phyloP scores from a whole-genome alignment of 768 basidiomycete genomes.

The Dictyophora rubrovolvata region DNA sequence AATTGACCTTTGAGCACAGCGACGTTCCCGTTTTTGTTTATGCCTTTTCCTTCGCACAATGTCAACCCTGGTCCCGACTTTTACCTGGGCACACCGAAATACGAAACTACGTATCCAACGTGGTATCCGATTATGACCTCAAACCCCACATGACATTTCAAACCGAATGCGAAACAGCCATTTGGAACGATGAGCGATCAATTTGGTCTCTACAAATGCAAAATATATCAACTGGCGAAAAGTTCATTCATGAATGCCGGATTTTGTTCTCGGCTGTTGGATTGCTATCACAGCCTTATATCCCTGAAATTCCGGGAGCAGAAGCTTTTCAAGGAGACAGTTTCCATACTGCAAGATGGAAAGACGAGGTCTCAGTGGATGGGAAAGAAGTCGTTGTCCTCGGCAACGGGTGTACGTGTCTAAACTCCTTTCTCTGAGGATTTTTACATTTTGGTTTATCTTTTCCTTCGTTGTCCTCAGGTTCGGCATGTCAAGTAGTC shows the following conservation, averaged over 20 bases:
- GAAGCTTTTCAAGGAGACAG: conserved; percentile 13
- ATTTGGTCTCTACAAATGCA: conserved; percentile 13
- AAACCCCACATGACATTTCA: conserved; percentile 12
- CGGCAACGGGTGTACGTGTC: conserved; percentile 18
- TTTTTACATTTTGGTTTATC: not conserved
- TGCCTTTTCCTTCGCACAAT: conserved; percentile 3
- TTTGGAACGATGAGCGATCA: conserved; percentile 9
- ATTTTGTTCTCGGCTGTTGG: conserved; percentile 17
- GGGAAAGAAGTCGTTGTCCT: conserved; percentile 17
- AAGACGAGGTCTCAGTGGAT: conserved; percentile 10
- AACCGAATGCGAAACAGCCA: conserved; percentile 9
- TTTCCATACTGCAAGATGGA: conserved; percentile 17
- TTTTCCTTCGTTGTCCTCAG: not conserved
- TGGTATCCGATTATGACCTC: conserved; percentile 12
- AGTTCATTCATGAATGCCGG: conserved; percentile 11
- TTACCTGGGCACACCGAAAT: not conserved
- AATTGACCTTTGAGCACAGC: not conserved
- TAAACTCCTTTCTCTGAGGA: not conserved
- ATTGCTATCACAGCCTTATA: conserved; percentile 9
- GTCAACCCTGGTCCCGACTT: not conserved
- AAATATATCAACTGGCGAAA: conserved; percentile 10
- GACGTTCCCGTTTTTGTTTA: not conserved
- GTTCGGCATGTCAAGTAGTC: conserved; percentile 14
- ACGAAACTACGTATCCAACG: conserved; percentile 11
- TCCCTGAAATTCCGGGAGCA: conserved; percentile 9